Conservation (phyloP, 345 rosid species). For the Hibiscus mutabilis region DNA sequence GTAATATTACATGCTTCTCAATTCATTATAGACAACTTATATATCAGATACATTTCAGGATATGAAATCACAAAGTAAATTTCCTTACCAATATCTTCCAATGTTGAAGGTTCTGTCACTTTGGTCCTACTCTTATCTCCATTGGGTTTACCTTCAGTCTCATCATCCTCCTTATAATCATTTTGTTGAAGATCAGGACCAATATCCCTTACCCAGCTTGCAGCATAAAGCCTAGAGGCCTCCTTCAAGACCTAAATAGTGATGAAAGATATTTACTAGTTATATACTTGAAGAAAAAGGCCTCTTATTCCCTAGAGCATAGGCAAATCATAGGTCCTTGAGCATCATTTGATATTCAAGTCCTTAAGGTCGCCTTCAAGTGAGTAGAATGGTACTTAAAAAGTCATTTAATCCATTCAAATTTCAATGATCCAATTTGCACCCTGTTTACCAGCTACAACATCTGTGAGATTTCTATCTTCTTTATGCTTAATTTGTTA, state of each 20-base stretch:
- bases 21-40: background rate
- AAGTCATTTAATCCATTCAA: background rate
- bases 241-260: slow-evolving; percentile 61
- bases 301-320: background rate
- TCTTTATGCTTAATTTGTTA: background rate
- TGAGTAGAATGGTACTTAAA: too few species aligned
- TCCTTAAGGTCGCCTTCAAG: too few species aligned
- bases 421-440: background rate
- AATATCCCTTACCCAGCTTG: slow-evolving; percentile 90
- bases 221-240: slow-evolving; percentile 86
- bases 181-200: slow-evolving; percentile 92
- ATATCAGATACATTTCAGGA: background rate
- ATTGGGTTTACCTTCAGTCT: slow-evolving; percentile 30
- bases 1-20: background rate
- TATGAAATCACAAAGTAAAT: background rate
- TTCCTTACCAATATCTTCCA: slow-evolving; percentile 83
- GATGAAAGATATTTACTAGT: background rate
- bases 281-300: background rate
- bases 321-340: background rate
- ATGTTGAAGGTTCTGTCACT: slow-evolving; percentile 56
- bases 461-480: background rate
- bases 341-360: background rate
- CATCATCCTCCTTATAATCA: slow-evolving; percentile 61
- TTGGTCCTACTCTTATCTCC: slow-evolving; percentile 17
- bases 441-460: background rate